These are phyloP conservation scores for Candida neerlandica DNA, from an alignment of 1,139 yeast genomes.

Conservation along the genomic window DNA sequence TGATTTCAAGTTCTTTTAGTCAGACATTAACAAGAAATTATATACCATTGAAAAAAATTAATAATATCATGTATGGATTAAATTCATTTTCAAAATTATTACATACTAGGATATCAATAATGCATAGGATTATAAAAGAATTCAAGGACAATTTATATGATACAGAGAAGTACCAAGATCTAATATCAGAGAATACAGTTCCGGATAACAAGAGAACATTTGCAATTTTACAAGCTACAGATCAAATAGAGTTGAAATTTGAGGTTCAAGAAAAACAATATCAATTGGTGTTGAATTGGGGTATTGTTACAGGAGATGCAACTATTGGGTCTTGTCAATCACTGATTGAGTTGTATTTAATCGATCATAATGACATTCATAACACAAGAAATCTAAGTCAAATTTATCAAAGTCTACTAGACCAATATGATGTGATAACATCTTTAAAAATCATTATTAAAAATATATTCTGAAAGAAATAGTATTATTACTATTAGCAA, in stretches of 20 bases:
- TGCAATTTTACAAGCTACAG: conserved; percentile 25
- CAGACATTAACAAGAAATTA: conserved; percentile 24
- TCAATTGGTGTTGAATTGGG: conserved; percentile 29
- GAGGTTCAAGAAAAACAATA: conserved; percentile 7
- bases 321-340: conserved; percentile 33
- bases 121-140: conserved; percentile 24
- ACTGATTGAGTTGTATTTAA: conserved; percentile 17
- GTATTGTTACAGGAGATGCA: conserved; percentile 25
- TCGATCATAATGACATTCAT: conserved; percentile 12
- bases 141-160: conserved; percentile 17
- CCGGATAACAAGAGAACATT: conserved; percentile 21
- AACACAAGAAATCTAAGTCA: conserved; percentile 14
- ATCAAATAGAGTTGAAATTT: conserved; percentile 21
- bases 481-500: too few species aligned
- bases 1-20: conserved; percentile 28
- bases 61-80: conserved; percentile 32
- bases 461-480: conserved; percentile 20
- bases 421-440: conserved; percentile 28
- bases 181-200: conserved; percentile 4
- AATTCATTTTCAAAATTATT: conserved; percentile 32
- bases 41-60: conserved; percentile 29
- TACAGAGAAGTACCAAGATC: conserved; percentile 3
- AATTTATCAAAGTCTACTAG: conserved; percentile 25
- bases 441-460: conserved; percentile 28
- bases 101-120: conserved; percentile 23